Evolutionary conservation across 768 basidiomycete genomes (phyloP).

Genomic region (Coprinopsis sp.): DNA sequence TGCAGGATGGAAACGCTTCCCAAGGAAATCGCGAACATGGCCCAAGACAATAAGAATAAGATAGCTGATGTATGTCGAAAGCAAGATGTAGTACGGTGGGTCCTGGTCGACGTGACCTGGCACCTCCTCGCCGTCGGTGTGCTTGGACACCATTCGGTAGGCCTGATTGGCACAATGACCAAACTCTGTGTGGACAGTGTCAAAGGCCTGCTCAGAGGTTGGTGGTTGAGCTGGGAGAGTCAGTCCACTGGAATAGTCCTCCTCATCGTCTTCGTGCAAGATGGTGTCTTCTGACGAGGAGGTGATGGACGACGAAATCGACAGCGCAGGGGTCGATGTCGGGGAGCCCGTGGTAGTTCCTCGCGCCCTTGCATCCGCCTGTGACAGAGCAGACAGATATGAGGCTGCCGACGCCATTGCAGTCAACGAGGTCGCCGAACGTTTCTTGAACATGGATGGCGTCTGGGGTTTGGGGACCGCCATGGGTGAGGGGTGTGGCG

Average conservation of each 20-base stretch:
- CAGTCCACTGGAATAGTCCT: slow-evolving; percentile 50
- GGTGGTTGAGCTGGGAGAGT: slow-evolving; percentile 62
- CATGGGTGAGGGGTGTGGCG: slow-evolving; percentile 53
- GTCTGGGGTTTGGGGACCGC: slow-evolving; percentile 49
- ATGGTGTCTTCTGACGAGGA: slow-evolving; percentile 65
- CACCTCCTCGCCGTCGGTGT: slow-evolving; percentile 47
- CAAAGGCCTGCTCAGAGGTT: slow-evolving; percentile 75
- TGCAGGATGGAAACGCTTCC: slow-evolving; percentile 69
- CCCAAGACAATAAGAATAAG: slow-evolving; percentile 88
- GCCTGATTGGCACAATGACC: slow-evolving; percentile 81
- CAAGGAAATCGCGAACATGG: slow-evolving; percentile 92
- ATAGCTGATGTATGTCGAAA: slow-evolving; percentile 92
- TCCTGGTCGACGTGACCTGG: slow-evolving; percentile 64
- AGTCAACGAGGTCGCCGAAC: slow-evolving; percentile 28
- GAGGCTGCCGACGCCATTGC: slow-evolving; percentile 37
- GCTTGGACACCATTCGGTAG: slow-evolving; percentile 65
- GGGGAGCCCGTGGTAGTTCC: slow-evolving; percentile 34
- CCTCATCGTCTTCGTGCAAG: slow-evolving; percentile 50
- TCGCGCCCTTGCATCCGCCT: slow-evolving; percentile 63
- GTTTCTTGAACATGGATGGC: slow-evolving; percentile 60
- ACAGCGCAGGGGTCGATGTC: slow-evolving; percentile 65
- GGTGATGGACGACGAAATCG: slow-evolving; percentile 69
- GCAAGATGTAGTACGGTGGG: slow-evolving; percentile 88
- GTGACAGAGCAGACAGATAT: slow-evolving; percentile 40
- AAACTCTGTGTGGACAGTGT: slow-evolving; percentile 84